Base-by-base conservation (phyloP, 192 early-diverging fungal genomes). In the Coemansia sp. region DNA sequence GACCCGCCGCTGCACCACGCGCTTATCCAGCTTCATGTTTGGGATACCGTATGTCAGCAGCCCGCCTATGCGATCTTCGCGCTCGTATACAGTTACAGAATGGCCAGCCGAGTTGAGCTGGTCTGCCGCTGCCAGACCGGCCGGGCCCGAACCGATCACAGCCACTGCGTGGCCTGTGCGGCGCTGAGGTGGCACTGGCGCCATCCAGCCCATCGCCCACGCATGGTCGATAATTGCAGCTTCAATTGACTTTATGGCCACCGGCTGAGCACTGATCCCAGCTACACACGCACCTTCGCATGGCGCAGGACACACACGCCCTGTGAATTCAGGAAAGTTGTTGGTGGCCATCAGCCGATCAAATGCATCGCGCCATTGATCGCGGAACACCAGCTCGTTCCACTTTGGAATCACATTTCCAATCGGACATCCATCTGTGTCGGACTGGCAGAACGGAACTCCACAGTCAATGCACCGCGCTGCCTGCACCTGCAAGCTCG, bases 1-100 rank as follows among this genome's bases (percentile, higher is more conserved):
- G 59, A 97, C 85, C 54, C 97, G 92, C 48, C 97, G 87, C 75
- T 94, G 92, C 29, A 97, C 94, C 67, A 96, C 76, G 48, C 86
- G 84, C 86, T 99, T 99, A 84, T 99, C 97, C 35, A 99, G 89
- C 86, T 99, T 99, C 97, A 99, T 99, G 85, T 99, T 99, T 50
- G 97, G 97, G 59, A 99, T 99, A 65, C 97, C 97, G 79, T 99
- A 99, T 85, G 95, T 93, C 62, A 99, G 86, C 54, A 99, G 78
- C 51, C 97, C 97, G 70, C 97, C 97, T 61, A 92, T 86, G 43
- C 94, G 90, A 64, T 99, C 97, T 64, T 97, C 94, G 64, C 97
- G 91, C 75, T 99, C 97, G 67, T 94, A 99, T 54, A 99, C 94
- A 6, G 93, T 96, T 23, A 99, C 95, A 5, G 52, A 55, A 76